Percentiles rank a stretch among this genome's conserved stretches.
Conservation (phyloP, 768 basidiomycete genomes). For the Tylopilus balloui region DNA sequence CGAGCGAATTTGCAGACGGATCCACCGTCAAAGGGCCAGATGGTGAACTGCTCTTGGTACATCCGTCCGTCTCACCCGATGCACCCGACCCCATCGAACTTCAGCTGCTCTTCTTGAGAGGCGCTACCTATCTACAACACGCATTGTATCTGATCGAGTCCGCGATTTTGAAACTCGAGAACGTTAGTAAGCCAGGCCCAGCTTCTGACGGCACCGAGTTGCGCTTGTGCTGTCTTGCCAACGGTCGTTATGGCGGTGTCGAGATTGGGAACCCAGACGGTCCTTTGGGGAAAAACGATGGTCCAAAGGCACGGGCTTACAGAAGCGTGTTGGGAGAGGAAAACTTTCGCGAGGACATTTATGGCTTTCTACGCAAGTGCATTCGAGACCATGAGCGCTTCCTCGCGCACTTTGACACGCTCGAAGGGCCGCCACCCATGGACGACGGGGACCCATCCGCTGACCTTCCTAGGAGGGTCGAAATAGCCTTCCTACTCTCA, state of each 20-base stretch:
- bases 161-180: conserved; percentile 67
- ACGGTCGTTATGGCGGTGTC: conserved; percentile 77
- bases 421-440: conserved; percentile 41
- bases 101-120: conserved; percentile 79
- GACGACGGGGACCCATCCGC: conserved; percentile 12
- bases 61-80: conserved; percentile 69
- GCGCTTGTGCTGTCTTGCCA: conserved; percentile 69
- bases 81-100: conserved; percentile 86
- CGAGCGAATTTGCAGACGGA: conserved; percentile 43
- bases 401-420: conserved; percentile 74
- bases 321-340: conserved; percentile 51
- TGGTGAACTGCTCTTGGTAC: conserved; percentile 50
- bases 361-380: conserved; percentile 60
- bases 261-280: conserved; percentile 82
- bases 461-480: conserved; percentile 50
- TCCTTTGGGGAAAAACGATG: conserved; percentile 56
- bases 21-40: conserved; percentile 43
- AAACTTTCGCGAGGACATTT: conserved; percentile 57
- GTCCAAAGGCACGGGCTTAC: conserved; percentile 63
- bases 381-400: conserved; percentile 85
- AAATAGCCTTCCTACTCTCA: conserved; percentile 64
- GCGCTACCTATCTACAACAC: conserved; percentile 78
- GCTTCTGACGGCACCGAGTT: conserved; percentile 66
- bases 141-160: conserved; percentile 71
- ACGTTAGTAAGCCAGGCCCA: conserved; percentile 52